Evolutionary conservation across 164 flowering plant species (phyloP), one percentile per base, ranked within the genome.

Genomic region (Vitis cinerea): DNA sequence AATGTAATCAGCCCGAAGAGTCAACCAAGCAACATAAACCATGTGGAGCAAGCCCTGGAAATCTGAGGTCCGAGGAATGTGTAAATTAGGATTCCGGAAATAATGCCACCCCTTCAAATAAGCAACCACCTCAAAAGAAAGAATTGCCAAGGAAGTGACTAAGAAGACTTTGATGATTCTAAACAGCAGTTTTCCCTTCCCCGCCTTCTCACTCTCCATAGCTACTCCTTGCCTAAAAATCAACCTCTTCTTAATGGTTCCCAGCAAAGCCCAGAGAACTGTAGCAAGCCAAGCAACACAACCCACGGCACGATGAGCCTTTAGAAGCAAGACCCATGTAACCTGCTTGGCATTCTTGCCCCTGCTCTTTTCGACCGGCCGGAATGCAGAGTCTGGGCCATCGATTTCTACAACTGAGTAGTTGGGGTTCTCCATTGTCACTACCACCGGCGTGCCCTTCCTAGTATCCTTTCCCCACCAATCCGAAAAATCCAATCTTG

Each of bases 341-440:
- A 86, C 86, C 72, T 90, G 93, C 81, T 84, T 88, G 8, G 96
- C 96, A 67, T 88, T 90, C 77, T 85, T 88, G 62, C 93, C 91
- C 15, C 96, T 67, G 68, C 82, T 86, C 75, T 86, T 87, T 44
- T 90, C 93, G 10, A 86, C 84, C 0, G 87, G 86, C 76, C 77
- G 54, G 68, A 88, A 87, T 70, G 89, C 85, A 3, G 81, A 72
- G 63, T 86, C 91, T 5, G 91, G 93, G 17, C 86, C 87, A 29
- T 90, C 82, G 61, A 90, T 83, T 73, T 90, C 91, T 11, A 90
- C 82, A 10, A 88, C 80, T 4, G 93, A 87, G 81, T 78, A 84
- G 69, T 87, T 90, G 52, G 96, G 90, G 61, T 88, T 90, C 86
- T 90, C 96, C 96, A 90, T 90, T 53, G 83, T 90, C 71, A 90